Conservation (phyloP, 345 rosid species). For the Pugionium cornutum region DNA sequence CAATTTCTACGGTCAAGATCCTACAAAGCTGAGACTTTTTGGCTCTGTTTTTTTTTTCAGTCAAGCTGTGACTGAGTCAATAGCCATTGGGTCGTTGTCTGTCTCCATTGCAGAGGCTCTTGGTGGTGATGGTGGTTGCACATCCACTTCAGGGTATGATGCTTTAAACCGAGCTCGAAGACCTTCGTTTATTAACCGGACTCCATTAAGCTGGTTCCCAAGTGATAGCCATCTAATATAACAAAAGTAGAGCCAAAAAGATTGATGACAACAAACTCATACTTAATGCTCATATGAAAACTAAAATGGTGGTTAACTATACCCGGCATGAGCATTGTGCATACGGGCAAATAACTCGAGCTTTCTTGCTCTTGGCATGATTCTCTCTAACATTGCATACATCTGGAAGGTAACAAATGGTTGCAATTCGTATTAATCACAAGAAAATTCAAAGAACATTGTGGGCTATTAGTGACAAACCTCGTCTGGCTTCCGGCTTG, state of each 20-base stretch:
- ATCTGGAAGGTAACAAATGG: slow-evolving; percentile 51
- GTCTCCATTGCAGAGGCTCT: slow-evolving; percentile 77
- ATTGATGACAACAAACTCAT: background rate
- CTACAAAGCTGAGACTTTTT: slow-evolving; percentile 13
- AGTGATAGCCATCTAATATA: slow-evolving; percentile 86
- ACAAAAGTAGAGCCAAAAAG: background rate
- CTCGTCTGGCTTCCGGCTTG: slow-evolving; percentile 99
- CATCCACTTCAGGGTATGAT: slow-evolving; percentile 80
- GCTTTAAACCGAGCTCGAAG: slow-evolving; percentile 93
- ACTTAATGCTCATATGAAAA: no score
- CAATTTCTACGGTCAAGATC: slow-evolving; percentile 9
- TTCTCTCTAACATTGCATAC: slow-evolving; percentile 97
- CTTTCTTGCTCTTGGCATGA: slow-evolving; percentile 93
- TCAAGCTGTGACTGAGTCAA: slow-evolving; percentile 49
- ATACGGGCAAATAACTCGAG: slow-evolving; percentile 95
- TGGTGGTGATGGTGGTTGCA: slow-evolving; percentile 89
- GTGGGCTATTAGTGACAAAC: slow-evolving; percentile 44
- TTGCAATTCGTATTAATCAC: slow-evolving; percentile 1
- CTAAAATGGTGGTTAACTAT: background rate
- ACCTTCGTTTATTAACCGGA: slow-evolving; percentile 88
- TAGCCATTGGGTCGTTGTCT: slow-evolving; percentile 48
- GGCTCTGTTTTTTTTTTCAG: background rate
- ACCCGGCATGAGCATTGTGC: slow-evolving; percentile 99
- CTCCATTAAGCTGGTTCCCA: slow-evolving; percentile 91
- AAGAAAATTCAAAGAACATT: background rate